Evolutionary conservation across 2,329 filamentous ascomycete genomes (phyloP).

Genomic region (Epichloe uncinata): DNA sequence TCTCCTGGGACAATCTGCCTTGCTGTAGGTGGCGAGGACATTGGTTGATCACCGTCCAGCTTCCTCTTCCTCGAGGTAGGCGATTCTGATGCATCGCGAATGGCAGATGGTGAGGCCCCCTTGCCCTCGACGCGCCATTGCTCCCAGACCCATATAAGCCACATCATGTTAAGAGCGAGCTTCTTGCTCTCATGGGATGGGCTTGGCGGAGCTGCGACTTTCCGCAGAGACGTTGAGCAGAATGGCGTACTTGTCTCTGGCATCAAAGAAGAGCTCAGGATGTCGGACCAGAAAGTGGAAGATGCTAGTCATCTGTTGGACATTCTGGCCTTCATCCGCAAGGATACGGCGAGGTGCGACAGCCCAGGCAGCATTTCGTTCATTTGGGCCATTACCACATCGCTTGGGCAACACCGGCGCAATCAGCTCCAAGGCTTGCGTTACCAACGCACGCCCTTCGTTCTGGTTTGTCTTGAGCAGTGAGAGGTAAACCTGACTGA

Average conservation of each 20-base stretch:
- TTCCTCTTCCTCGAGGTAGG: constrained; percentile 64
- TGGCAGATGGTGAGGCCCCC: constrained; percentile 14
- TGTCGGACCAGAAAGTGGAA: constrained; percentile 94
- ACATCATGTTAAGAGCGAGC: constrained; percentile 80
- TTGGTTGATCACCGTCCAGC: constrained; percentile 48
- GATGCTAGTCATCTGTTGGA: constrained; percentile 92
- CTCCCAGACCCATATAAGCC: constrained; percentile 87
- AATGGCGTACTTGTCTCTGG: constrained; percentile 77
- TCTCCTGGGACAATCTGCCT: constrained; percentile 30
- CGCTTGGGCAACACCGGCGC: constrained; percentile 88
- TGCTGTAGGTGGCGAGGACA: constrained; percentile 40
- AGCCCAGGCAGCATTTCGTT: constrained; percentile 75
- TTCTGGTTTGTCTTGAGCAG: constrained; percentile 88
- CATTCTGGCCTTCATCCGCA: constrained; percentile 85
- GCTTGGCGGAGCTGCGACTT: constrained; percentile 72
- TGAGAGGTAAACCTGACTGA: constrained; percentile 86
- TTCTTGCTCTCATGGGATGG: constrained; percentile 87
- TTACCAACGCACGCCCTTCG: constrained; percentile 81
- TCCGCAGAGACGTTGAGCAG: constrained; percentile 74
- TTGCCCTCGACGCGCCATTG: constrained; percentile 60
- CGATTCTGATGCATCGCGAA: constrained; percentile 45
- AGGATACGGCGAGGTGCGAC: constrained; percentile 81
- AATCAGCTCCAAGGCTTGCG: constrained; percentile 85
- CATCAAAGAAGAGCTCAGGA: constrained; percentile 87
- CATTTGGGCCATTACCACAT: constrained; percentile 54